Evolutionary conservation across 2,329 filamentous ascomycete species (phyloP).

Genomic region (Xylaria sp.): DNA sequence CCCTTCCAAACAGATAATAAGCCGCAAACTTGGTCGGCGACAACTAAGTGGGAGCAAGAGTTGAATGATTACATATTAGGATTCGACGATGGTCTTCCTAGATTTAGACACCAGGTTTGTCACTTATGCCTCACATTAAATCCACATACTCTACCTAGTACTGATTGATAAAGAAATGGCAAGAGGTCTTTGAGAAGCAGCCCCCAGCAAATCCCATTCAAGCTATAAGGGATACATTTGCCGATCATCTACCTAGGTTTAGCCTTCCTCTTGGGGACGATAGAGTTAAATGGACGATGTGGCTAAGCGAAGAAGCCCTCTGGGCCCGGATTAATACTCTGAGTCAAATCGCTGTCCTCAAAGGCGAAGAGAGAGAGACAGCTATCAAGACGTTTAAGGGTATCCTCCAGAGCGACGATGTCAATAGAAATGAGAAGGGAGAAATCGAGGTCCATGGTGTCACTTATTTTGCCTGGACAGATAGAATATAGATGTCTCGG

Average conservation of each 20-base stretch:
- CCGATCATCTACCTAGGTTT: slow-evolving; percentile 61
- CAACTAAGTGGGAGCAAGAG: slow-evolving; percentile 69
- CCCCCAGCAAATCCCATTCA: slow-evolving; percentile 63
- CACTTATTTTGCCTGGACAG: slow-evolving; percentile 73
- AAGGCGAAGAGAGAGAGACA: slow-evolving; percentile 60
- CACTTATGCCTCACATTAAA: not conserved
- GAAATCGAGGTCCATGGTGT: slow-evolving; percentile 72
- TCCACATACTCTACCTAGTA: not conserved
- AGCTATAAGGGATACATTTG: slow-evolving; percentile 57
- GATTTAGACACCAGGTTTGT: slow-evolving; percentile 69
- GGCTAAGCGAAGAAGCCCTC: slow-evolving; percentile 67
- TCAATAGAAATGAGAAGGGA: slow-evolving; percentile 68
- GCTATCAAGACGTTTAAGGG: slow-evolving; percentile 65
- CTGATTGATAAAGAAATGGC: slow-evolving; percentile 63
- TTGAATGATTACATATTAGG: slow-evolving; percentile 69
- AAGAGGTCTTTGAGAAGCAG: slow-evolving; percentile 71
- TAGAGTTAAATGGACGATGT: slow-evolving; percentile 66
- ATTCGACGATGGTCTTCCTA: slow-evolving; percentile 67
- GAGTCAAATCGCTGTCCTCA: slow-evolving; percentile 72
- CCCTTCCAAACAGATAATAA: slow-evolving; percentile 67
- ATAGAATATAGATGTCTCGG: slow-evolving; percentile 52
- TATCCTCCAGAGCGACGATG: slow-evolving; percentile 63
- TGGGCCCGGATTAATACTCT: slow-evolving; percentile 74
- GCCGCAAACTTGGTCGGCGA: slow-evolving; percentile 64
- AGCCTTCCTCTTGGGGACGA: slow-evolving; percentile 70